phyloP scores from a whole-genome alignment of 208 protist genomes.

The Kentomonas sorsogonicus region DNA sequence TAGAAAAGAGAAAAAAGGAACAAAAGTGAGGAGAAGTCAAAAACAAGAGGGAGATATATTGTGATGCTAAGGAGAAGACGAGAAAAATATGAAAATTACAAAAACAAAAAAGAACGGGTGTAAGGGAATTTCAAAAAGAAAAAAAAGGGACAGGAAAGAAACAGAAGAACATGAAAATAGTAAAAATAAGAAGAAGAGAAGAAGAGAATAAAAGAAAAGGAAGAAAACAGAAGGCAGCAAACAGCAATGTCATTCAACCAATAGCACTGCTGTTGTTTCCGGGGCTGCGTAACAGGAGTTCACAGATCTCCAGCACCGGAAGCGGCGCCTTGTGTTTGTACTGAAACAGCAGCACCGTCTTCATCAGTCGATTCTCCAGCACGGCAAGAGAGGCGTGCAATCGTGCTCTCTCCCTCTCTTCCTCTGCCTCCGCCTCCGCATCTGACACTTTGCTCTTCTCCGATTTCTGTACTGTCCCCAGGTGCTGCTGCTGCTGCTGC shows the following conservation, averaged over 20 bases:
- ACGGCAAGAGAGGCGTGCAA: not conserved
- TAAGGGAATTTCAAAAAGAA: not conserved
- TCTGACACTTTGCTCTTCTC: not conserved
- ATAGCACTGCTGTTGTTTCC: too few species aligned
- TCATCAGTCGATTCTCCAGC: too few species aligned
- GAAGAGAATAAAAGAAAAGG: not conserved
- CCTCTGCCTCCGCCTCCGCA: slow-evolving; percentile 3
- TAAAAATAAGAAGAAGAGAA: not conserved
- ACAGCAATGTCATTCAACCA: too few species aligned
- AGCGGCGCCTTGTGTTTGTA: too few species aligned
- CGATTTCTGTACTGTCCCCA: not conserved
- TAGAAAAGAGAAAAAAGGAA: too few species aligned
- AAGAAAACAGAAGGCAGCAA: slow-evolving; percentile 3
- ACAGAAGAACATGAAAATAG: not conserved
- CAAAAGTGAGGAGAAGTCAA: too few species aligned
- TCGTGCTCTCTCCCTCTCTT: not conserved
- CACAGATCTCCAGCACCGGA: too few species aligned
- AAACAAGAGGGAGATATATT: too few species aligned
- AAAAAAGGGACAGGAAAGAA: not conserved
- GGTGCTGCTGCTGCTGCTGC: not conserved
- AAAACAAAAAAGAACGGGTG: not conserved
- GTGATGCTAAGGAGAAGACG: not conserved
- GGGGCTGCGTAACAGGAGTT: too few species aligned
- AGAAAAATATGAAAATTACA: not conserved
- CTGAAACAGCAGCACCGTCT: too few species aligned